Conservation (phyloP, 1,284 basidiomycete species). For the Moniliella sp. region DNA sequence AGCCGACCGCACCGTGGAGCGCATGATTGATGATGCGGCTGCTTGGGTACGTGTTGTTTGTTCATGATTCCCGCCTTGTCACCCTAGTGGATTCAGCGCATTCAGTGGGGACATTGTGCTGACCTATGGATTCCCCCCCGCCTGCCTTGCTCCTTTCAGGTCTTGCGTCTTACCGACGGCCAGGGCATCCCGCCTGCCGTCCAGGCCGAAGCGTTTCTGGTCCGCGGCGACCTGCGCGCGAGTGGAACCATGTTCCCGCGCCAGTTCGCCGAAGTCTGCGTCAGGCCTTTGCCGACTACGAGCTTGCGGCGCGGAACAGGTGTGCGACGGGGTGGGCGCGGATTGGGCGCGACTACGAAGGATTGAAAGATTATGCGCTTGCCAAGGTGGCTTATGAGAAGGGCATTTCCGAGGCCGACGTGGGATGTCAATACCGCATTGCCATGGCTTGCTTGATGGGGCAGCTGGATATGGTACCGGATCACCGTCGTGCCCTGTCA, state of each 20-base stretch:
- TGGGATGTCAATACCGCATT: constrained; percentile 44
- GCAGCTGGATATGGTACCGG: constrained; percentile 49
- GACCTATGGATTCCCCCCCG: too few relatives aligned
- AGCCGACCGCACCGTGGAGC: too few relatives aligned
- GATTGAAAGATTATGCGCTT: constrained; percentile 48
- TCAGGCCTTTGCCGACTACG: constrained; percentile 63
- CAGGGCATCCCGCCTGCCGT: too few relatives aligned
- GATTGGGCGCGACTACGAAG: constrained; percentile 72
- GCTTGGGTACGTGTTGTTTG: too few relatives aligned
- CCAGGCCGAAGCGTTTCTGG: too few relatives aligned
- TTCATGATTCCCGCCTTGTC: too few relatives aligned
- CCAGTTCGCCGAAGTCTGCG: constrained; percentile 45
- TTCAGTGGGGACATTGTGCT: too few relatives aligned
- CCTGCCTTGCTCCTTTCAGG: too few relatives aligned
- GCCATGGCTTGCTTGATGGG: constrained; percentile 75
- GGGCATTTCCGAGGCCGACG: constrained; percentile 49
- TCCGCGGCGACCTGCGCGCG: constrained; percentile 49
- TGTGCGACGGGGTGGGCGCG: too few relatives aligned
- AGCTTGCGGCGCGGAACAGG: constrained; percentile 35
- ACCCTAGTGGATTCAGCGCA: too few relatives aligned
- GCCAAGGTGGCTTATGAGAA: constrained; percentile 64
- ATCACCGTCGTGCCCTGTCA: constrained; percentile 45
- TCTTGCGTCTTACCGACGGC: too few relatives aligned
- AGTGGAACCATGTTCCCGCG: constrained; percentile 42
- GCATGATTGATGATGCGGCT: too few relatives aligned